Evolutionary conservation across 768 basidiomycete genomes (phyloP), one percentile per base, ranked within the genome.

Genomic region (Pisolithus tinctorius): DNA sequence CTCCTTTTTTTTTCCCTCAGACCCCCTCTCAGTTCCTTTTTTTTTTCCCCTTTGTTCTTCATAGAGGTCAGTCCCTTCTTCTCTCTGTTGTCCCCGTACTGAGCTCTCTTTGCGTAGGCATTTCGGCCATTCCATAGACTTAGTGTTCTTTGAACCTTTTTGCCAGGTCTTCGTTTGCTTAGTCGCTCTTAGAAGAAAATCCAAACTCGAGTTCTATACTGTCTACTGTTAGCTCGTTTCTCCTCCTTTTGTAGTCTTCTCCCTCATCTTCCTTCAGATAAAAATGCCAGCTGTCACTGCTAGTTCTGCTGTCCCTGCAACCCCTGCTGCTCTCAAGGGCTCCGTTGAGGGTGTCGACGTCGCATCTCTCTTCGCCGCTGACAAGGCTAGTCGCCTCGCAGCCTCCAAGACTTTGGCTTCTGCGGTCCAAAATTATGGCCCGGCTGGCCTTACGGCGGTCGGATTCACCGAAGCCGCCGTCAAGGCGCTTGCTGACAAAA

Each of bases 401-500:
- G 83, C 91, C 36, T 85, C 82, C 54, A 72, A 79, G 60, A 70
- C 78, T 36, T 75, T 97, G 58, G 86, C 82, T 58, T 79, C 84
- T 53, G 72, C 80, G 67, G 83, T 81, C 58, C 81, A 91, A 83
- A 90, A 90, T 73, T 81, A 88, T 51, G 92, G 93, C 65, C 86
- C 88, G 57, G 71, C 81, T 54, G 83, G 82, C 67, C 80, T 96
- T 65, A 74, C 77, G 54, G 74, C 82, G 55, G 72, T 81, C 55
- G 83, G 78, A 56, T 86, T 94, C 72, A 72, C 71, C 36, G 84
- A 84, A 49, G 86, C 89, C 60, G 69, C 82, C 56, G 62, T 90
- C 69, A 89, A 87, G 77, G 93, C 91, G 48, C 83, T 96, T 57
- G 77, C 76, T 70, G 92, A 96, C 83, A 98, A 97, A 82, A 96